phyloP scores from a whole-genome alignment of 768 basidiomycete genomes.

The Russula olivacea region DNA sequence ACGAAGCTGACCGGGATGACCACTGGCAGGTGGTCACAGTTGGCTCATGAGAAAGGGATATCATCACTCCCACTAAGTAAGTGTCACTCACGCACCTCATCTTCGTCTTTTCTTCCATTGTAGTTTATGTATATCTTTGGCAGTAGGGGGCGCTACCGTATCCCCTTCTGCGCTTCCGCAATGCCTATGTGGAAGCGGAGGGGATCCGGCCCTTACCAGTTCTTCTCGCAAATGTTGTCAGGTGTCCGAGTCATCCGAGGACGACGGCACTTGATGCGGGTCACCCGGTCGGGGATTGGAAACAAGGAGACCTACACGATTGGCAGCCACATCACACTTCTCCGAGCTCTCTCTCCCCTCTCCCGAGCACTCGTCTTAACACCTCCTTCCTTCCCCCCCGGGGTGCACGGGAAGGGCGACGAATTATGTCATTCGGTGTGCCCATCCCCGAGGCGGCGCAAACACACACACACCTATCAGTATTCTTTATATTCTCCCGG shows the following conservation, averaged over 20 bases:
- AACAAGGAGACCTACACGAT: constrained; percentile 18
- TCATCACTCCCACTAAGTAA: neutral
- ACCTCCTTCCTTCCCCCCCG: neutral
- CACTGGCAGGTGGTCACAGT: too few species aligned
- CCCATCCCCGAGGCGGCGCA: neutral
- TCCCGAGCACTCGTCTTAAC: neutral
- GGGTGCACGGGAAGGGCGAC: neutral
- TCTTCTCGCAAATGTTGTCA: constrained; percentile 17
- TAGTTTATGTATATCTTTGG: neutral
- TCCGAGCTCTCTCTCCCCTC: neutral
- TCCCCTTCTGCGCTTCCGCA: constrained; percentile 11
- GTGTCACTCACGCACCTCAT: neutral
- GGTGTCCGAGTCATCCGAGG: constrained; percentile 18
- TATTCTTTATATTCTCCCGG: neutral
- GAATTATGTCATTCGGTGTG: constrained; percentile 19
- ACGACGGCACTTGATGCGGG: constrained; percentile 18
- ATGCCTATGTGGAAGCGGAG: constrained; percentile 12
- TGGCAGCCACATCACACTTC: constrained; percentile 15
- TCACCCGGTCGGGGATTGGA: constrained; percentile 5
- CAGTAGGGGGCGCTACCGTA: neutral
- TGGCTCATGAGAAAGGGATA: neutral
- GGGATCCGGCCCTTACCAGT: constrained; percentile 5
- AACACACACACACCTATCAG: neutral
- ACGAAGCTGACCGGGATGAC: neutral
- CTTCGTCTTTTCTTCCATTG: neutral